Evolutionary conservation across 1,284 basidiomycete genomes (phyloP).

Genomic region (Phellopilus nigrolimitatus): DNA sequence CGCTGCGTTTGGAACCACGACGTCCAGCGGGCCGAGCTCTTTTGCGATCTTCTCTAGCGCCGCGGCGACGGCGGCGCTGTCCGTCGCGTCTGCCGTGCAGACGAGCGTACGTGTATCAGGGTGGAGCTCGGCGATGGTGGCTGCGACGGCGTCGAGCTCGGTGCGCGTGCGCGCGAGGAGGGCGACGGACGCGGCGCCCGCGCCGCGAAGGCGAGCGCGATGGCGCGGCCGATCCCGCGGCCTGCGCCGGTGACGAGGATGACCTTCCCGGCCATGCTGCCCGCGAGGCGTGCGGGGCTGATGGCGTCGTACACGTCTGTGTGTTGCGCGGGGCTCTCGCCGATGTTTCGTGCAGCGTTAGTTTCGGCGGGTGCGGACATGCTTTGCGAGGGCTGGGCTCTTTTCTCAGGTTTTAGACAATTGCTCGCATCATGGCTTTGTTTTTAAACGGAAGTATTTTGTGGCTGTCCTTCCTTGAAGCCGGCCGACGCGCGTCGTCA

Average conservation of each 20-base stretch:
- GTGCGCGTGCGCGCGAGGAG: constrained; percentile 4
- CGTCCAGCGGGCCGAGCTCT: constrained; percentile 4
- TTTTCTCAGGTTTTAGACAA: too few species aligned
- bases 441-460: too few species aligned
- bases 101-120: background rate
- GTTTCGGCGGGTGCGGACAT: background rate
- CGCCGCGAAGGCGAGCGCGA: constrained; percentile 8
- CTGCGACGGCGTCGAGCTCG: constrained; percentile 7
- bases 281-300: background rate
- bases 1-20: constrained; percentile 4
- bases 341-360: background rate
- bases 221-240: constrained; percentile 9
- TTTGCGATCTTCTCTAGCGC: background rate
- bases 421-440: too few species aligned
- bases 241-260: constrained; percentile 9
- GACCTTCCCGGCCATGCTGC: background rate
- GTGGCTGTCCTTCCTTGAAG: too few species aligned
- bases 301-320: constrained; percentile 9
- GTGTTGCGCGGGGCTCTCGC: background rate
- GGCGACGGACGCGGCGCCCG: background rate
- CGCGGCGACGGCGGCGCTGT: background rate
- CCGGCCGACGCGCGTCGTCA: too few species aligned
- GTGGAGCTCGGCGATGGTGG: background rate
- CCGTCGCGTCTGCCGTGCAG: constrained; percentile 3
- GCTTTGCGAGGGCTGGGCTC: too few species aligned